Percentiles rank a stretch among this genome's conserved stretches.
Conservation (phyloP, 2,329 filamentous ascomycete genomes). For the Colletotrichum chrysophilum region DNA sequence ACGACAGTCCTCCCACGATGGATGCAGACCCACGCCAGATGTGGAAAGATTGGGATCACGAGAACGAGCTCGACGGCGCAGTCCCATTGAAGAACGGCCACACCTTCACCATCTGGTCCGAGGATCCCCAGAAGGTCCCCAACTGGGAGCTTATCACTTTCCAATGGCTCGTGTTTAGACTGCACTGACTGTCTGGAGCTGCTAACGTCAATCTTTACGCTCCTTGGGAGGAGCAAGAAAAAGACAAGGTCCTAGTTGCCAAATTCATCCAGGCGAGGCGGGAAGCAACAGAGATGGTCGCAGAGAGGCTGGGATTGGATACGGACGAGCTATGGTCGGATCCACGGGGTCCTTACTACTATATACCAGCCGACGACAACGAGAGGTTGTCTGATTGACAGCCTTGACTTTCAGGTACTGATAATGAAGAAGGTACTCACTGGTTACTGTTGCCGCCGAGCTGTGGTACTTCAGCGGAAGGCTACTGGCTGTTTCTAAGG, state of each 20-base stretch:
- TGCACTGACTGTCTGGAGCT: accelerated
- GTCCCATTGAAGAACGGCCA: not conserved
- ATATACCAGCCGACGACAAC: not conserved
- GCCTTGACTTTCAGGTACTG: not conserved
- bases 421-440: accelerated
- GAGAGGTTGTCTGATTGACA: not conserved
- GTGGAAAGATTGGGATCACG: not conserved
- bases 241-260: not conserved
- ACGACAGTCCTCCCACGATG: not conserved
- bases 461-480: too few species aligned
- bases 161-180: not conserved
- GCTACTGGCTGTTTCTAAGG: too few species aligned
- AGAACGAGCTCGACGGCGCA: not conserved
- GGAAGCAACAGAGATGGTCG: not conserved
- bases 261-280: not conserved
- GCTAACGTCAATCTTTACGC: not conserved
- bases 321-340: not conserved
- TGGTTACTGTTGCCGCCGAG: not conserved
- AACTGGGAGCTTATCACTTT: not conserved
- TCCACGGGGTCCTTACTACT: not conserved
- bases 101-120: not conserved
- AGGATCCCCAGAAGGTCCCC: not conserved
- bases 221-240: not conserved
- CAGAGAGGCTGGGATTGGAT: not conserved
- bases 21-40: not conserved